Conservation (phyloP, 1,139 yeast species). For the Komagataea norvegica region DNA sequence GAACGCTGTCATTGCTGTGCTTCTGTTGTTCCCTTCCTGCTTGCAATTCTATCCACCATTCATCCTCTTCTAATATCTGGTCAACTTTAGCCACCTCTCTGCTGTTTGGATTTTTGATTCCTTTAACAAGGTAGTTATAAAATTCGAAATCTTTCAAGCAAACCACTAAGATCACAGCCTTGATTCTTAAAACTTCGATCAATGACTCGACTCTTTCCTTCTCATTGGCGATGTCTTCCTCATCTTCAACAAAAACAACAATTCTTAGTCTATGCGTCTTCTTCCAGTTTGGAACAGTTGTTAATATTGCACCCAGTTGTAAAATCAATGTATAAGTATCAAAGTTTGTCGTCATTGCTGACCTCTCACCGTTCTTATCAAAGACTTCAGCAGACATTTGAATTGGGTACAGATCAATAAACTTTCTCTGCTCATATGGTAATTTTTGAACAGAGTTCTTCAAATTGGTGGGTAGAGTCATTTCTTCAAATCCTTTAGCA, state of each 20-base stretch:
- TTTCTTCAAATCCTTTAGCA: conserved; percentile 73
- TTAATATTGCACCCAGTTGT: conserved; percentile 86
- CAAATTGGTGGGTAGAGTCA: conserved; percentile 48
- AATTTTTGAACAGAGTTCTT: conserved; percentile 21
- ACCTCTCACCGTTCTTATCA: conserved; percentile 56
- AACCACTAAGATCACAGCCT: conserved; percentile 68
- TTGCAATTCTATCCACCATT: conserved; percentile 65
- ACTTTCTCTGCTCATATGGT: conserved; percentile 36
- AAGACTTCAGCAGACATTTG: conserved; percentile 86
- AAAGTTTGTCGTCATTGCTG: conserved; percentile 79
- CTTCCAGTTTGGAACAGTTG: conserved; percentile 93
- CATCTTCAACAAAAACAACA: conserved; percentile 81
- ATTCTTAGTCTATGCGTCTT: conserved; percentile 68
- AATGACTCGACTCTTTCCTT: conserved; percentile 52
- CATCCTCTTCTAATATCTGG: conserved; percentile 35
- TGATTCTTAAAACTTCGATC: conserved; percentile 73
- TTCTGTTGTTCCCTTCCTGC: conserved; percentile 42
- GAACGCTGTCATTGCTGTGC: conserved; percentile 11
- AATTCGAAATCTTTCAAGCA: conserved; percentile 61
- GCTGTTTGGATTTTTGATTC: conserved; percentile 32
- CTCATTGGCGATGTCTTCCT: conserved; percentile 69
- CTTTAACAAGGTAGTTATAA: conserved; percentile 76
- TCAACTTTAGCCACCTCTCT: conserved; percentile 31
- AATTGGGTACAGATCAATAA: conserved; percentile 87
- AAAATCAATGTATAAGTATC: conserved; percentile 91